phyloP scores from a whole-genome alignment of 495 filamentous ascomycete species.

The Jackrogersella minutella region DNA sequence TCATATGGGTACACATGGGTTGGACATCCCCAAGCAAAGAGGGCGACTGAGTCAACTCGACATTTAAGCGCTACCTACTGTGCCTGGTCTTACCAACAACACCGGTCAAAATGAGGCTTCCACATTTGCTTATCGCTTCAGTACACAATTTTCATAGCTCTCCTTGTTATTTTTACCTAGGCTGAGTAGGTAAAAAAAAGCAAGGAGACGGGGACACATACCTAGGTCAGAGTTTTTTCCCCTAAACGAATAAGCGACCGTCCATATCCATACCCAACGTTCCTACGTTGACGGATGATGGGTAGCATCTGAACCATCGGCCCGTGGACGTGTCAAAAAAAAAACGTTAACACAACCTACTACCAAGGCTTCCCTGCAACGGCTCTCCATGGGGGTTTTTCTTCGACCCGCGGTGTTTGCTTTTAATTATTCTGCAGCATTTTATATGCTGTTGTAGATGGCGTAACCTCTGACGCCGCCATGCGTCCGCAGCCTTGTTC shows the following conservation, averaged over 20 bases:
- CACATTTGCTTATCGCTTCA: slow-evolving; percentile 3
- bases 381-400: neutral
- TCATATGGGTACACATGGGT: slow-evolving; percentile 7
- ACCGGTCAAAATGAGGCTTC: slow-evolving; percentile 6
- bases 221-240: too few relatives aligned
- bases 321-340: slow-evolving; percentile 34
- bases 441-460: slow-evolving; percentile 14
- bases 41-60: slow-evolving; percentile 11
- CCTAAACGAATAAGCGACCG: slow-evolving; percentile 12
- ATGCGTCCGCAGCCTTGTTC: slow-evolving; percentile 13
- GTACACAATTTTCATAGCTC: neutral
- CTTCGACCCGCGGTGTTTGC: slow-evolving; percentile 10
- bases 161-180: neutral
- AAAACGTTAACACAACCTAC: slow-evolving; percentile 33
- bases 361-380: slow-evolving; percentile 27
- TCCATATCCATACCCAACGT: slow-evolving; percentile 2
- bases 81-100: neutral
- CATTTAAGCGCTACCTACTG: neutral
- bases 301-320: slow-evolving; percentile 36
- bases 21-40: slow-evolving; percentile 7
- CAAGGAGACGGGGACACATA: slow-evolving; percentile 15
- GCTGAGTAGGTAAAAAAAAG: too few relatives aligned
- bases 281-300: slow-evolving; percentile 22
- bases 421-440: slow-evolving; percentile 37
- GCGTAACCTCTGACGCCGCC: slow-evolving; percentile 20